These are phyloP conservation scores for Tolypocladium tropicale DNA, from an alignment of 2,329 filamentous ascomycete genomes.

Conservation along the genomic window DNA sequence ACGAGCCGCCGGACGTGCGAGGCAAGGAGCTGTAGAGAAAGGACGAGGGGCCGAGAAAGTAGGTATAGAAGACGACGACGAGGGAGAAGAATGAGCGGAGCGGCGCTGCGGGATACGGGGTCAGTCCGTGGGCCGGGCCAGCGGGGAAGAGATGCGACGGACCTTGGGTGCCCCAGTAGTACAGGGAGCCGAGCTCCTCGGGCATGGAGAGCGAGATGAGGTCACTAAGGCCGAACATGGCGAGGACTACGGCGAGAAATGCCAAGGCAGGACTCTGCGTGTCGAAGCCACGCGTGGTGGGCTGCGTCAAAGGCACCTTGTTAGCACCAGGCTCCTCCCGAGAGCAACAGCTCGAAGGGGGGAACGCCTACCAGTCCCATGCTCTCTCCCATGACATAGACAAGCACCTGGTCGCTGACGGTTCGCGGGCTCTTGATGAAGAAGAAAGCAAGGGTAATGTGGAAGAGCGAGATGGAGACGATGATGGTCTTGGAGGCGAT, in stretches of 20 bases:
- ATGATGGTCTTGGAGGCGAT: conserved; percentile 75
- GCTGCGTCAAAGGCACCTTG: conserved; percentile 28
- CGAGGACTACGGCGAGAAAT: conserved; percentile 60
- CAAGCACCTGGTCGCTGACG: conserved; percentile 69
- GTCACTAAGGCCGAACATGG: conserved; percentile 50
- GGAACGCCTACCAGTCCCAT: conserved; percentile 58
- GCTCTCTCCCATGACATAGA: conserved; percentile 72
- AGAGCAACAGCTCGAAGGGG: not conserved
- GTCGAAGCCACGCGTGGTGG: conserved; percentile 57
- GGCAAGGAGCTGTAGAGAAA: conserved; percentile 30
- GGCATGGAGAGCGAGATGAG: conserved; percentile 56
- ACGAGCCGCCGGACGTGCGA: conserved; percentile 18
- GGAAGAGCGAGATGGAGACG: conserved; percentile 71
- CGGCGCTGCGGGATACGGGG: conserved; percentile 33
- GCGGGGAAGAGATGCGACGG: conserved; percentile 23
- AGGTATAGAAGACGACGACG: conserved; percentile 51
- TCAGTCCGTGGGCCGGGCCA: conserved; percentile 1
- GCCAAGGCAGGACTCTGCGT: conserved; percentile 60
- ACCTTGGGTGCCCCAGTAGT: conserved; percentile 59
- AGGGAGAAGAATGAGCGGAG: conserved; percentile 57
- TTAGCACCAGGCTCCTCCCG: not conserved
- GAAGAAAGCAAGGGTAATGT: conserved; percentile 75
- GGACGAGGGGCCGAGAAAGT: conserved; percentile 44
- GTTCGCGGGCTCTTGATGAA: conserved; percentile 64
- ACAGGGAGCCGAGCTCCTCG: conserved; percentile 52